A percentile compares a stretch with the other conserved stretches of the same genome.
Evolutionary conservation across 2,329 filamentous ascomycete species (phyloP).

Genomic region (Plenodomus lindquistii): DNA sequence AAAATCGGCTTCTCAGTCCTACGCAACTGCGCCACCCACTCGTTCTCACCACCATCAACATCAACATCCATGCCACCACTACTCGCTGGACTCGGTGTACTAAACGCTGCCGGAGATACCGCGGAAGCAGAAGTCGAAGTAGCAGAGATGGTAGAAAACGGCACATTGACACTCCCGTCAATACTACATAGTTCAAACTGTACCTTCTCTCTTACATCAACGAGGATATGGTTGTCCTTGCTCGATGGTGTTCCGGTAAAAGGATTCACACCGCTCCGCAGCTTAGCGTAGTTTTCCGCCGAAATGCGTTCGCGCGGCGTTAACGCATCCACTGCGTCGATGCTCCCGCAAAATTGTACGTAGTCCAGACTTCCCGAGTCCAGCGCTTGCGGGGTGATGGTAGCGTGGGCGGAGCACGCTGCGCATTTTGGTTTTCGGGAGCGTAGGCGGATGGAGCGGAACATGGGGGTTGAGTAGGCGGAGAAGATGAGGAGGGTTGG

Average conservation of each 20-base stretch:
- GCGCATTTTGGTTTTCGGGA: conserved; percentile 71
- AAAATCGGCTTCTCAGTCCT: conserved; percentile 61
- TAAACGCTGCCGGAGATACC: too few relatives aligned
- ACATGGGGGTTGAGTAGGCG: conserved; percentile 58
- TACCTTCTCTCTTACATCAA: conserved; percentile 84
- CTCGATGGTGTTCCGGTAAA: conserved; percentile 36
- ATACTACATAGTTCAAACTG: conserved; percentile 83
- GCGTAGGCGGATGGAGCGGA: conserved; percentile 76
- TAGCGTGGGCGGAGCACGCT: conserved; percentile 69
- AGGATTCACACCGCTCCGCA: conserved; percentile 37
- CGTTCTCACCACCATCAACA: conserved; percentile 16
- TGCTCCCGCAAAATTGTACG: conserved; percentile 78
- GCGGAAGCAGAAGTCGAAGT: conserved; percentile 15
- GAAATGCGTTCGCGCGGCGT: conserved; percentile 68
- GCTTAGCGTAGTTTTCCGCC: conserved; percentile 61
- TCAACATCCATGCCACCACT: neutral
- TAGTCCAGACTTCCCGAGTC: conserved; percentile 75
- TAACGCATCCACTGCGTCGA: conserved; percentile 60
- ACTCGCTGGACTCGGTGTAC: neutral
- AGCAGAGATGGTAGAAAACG: conserved; percentile 60
- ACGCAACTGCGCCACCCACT: conserved; percentile 36
- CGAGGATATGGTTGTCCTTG: conserved; percentile 58
- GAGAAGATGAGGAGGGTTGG: conserved; percentile 59
- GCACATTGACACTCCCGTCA: conserved; percentile 74
- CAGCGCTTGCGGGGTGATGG: conserved; percentile 66